Percentiles rank a stretch among this genome's conserved stretches.
Evolutionary conservation across 768 basidiomycete genomes (phyloP).

Genomic region (Thelephora ganbajun): DNA sequence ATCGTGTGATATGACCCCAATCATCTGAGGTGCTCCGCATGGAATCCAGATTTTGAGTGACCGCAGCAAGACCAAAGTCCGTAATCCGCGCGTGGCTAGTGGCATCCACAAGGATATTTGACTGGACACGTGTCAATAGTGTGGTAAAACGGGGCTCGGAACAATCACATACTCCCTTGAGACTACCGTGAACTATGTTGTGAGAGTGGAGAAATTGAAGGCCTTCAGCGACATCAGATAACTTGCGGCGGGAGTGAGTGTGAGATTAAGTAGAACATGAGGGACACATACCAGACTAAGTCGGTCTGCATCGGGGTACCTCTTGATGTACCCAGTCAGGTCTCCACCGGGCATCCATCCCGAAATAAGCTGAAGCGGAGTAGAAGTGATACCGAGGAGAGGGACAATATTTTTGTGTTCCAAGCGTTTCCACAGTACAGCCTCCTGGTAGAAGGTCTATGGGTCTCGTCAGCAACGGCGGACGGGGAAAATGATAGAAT

Average conservation of each 20-base stretch:
- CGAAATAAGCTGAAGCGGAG: constrained; percentile 2
- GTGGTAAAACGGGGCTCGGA: neutral
- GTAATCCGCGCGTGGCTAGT: neutral
- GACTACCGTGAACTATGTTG: neutral
- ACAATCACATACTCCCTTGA: neutral
- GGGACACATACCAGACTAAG: too few species aligned
- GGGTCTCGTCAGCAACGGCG: neutral
- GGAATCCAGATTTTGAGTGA: neutral
- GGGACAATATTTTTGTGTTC: constrained; percentile 7
- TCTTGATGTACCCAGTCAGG: neutral
- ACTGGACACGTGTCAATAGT: neutral
- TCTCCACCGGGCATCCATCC: constrained; percentile 4
- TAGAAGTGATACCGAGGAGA: constrained; percentile 6
- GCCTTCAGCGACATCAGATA: neutral
- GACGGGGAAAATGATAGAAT: too few species aligned
- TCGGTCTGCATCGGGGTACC: too few species aligned
- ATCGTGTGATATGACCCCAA: neutral
- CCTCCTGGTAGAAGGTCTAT: constrained; percentile 6
- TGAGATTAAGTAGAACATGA: neutral
- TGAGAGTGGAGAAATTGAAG: neutral
- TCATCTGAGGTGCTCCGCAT: neutral
- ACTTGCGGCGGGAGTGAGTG: neutral
- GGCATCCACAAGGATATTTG: neutral
- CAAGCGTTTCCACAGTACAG: constrained; percentile 8
- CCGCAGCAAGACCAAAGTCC: neutral